A percentile compares a stretch with the other conserved stretches of the same genome.
Evolutionary conservation across 345 rosid species (phyloP).

Genomic region (Salix viminalis): DNA sequence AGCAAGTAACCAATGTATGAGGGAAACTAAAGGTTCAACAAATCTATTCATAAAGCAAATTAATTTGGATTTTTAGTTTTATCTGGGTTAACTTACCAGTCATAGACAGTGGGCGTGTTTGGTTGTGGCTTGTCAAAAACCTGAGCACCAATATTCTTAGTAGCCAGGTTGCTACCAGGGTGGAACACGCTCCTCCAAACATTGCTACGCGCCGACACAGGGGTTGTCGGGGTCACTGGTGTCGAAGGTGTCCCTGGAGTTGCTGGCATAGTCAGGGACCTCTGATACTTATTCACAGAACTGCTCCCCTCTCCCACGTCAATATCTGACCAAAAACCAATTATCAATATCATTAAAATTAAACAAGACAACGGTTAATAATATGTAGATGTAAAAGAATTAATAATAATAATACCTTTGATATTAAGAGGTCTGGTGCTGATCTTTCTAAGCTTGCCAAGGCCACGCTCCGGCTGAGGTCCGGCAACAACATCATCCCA

Average conservation of each 20-base stretch:
- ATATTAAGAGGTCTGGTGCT: slow-evolving; percentile 41
- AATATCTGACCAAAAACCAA: background rate
- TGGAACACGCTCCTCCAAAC: slow-evolving; percentile 98
- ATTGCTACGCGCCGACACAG: slow-evolving; percentile 57
- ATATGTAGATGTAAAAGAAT: background rate
- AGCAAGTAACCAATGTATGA: no score
- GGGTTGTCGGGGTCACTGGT: slow-evolving; percentile 64
- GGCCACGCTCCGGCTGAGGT: slow-evolving; percentile 90
- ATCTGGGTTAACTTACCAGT: slow-evolving; percentile 48
- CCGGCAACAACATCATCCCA: slow-evolving; percentile 94
- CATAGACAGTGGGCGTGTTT: slow-evolving; percentile 88
- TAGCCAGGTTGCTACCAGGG: slow-evolving; percentile 94
- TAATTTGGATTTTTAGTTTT: background rate
- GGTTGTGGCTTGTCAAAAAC: slow-evolving; percentile 75
- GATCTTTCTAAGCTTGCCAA: slow-evolving; percentile 67
- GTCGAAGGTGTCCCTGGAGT: slow-evolving; percentile 60
- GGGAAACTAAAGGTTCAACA: no score
- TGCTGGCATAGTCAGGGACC: slow-evolving; percentile 59
- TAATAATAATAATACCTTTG: slow-evolving; percentile 32
- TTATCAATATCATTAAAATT: background rate
- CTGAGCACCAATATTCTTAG: slow-evolving; percentile 53
- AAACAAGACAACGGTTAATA: background rate
- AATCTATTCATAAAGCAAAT: background rate
- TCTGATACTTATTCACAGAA: slow-evolving; percentile 35
- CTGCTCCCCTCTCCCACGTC: slow-evolving; percentile 41